Base-by-base conservation (phyloP, 139 green algal genomes). In the Diplosphaera chodatii region DNA sequence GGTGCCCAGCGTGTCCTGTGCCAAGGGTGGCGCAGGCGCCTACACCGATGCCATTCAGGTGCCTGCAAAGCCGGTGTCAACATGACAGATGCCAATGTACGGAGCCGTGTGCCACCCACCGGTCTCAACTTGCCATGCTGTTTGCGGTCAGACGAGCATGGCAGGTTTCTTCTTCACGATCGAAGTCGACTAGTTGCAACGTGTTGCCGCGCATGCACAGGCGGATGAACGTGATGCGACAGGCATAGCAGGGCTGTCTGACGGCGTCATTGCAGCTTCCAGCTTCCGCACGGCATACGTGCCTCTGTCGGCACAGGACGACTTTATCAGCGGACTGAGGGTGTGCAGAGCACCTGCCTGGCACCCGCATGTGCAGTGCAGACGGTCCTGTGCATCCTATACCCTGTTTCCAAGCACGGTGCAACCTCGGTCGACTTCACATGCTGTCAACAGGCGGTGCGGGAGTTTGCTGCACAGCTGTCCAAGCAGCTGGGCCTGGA, bases 261-360 rank as follows among this genome's bases (percentile, higher is more conserved):
- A 63, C 1, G 85, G 87, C 31, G 21, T 85, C 3, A 77, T 95
- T 29, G 68, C 66, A 0, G 88, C 91, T 2, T 91, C 85, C 30
- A 72, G 79, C 31, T 97, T 97, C 84, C 71, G 91, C 22, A 85
- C 89, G n/a, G 92, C 88, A 70, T 91, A 97, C 75, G 85, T 84
- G 22, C 84, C 91, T 0, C 80, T 97, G 20, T 82, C 73, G 69
- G 56, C 73, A 21, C 92, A 97, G 83, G 22, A 75, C 29, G 90
- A 97, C 68, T 97, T 96, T 80, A 96, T 96, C 31, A 30, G 59
- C 1, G 89, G 89, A 10, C 68, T 97, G 40, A 55, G 80, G 82
- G 79, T 79, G 32, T 33, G 65, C 25, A n/a, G 23, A n/a, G 10
- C 25, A 16, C 55, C 23, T 63, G 8, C 10, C 55, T 63, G 16